Percentiles rank a stretch among this genome's conserved stretches.
These are phyloP conservation scores for Talaromyces marneffei DNA, from an alignment of 2,329 filamentous ascomycete genomes.

Conservation along the genomic window DNA sequence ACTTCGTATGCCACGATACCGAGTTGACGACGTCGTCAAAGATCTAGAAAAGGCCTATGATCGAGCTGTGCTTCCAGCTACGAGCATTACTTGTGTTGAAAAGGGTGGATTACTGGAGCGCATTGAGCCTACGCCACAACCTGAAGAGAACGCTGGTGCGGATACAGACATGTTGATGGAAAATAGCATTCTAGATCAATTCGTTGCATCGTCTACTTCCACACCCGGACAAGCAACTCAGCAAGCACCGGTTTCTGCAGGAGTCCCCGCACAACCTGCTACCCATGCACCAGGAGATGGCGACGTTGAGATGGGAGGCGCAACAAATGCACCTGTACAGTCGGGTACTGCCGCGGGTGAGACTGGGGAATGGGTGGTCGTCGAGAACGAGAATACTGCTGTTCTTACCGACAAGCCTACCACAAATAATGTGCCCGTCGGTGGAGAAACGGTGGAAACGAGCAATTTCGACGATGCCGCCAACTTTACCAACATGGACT, in stretches of 20 bases:
- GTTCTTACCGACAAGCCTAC: conserved; percentile 20
- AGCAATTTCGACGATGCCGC: conserved; percentile 38
- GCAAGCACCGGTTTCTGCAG: conserved; percentile 26
- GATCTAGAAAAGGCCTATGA: conserved; percentile 68
- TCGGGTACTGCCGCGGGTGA: conserved; percentile 40
- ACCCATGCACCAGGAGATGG: conserved; percentile 22
- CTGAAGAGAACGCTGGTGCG: conserved; percentile 28
- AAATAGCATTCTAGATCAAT: conserved; percentile 30
- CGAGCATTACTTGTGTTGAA: conserved; percentile 64
- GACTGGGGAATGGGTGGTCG: conserved; percentile 68
- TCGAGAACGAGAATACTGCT: conserved; percentile 55
- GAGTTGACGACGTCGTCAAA: conserved; percentile 65
- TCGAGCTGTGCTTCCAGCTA: conserved; percentile 59
- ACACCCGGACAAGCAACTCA: conserved; percentile 7
- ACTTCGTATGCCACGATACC: conserved; percentile 39
- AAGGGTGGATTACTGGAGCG: conserved; percentile 68
- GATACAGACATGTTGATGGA: conserved; percentile 33
- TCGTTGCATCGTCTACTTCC: conserved; percentile 22
- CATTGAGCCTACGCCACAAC: conserved; percentile 28
- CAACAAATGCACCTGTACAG: conserved; percentile 38
- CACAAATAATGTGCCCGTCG: not conserved
- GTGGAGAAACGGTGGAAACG: conserved; percentile 27
- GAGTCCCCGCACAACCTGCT: conserved; percentile 12
- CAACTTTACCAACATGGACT: conserved; percentile 52
- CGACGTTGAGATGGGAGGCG: conserved; percentile 50